Conservation (phyloP, 805 yeast species). For the Schizosaccharomyces lindneri region DNA sequence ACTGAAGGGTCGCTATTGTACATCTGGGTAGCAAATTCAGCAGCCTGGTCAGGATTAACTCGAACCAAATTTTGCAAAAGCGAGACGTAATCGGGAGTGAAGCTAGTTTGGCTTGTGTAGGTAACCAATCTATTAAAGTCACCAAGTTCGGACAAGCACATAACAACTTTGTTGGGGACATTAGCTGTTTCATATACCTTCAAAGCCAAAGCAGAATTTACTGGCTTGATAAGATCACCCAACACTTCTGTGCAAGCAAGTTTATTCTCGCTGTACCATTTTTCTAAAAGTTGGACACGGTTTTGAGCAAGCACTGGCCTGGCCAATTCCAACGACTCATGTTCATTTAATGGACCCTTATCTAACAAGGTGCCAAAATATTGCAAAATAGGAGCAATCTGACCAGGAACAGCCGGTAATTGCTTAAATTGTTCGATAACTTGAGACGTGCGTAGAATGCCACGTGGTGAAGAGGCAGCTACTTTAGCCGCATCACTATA, state of each 20-base stretch:
- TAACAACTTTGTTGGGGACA: slow-evolving; percentile 68
- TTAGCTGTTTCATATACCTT: slow-evolving; percentile 74
- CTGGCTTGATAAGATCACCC: slow-evolving; percentile 84
- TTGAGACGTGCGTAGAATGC: slow-evolving; percentile 62
- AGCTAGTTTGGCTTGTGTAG: slow-evolving; percentile 70
- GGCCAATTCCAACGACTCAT: slow-evolving; percentile 84
- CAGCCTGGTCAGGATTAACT: slow-evolving; percentile 90
- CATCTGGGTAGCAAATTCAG: slow-evolving; percentile 82
- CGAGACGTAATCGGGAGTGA: slow-evolving; percentile 71
- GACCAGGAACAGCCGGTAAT: slow-evolving; percentile 79
- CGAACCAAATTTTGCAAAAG: slow-evolving; percentile 76
- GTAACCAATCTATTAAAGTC: slow-evolving; percentile 91
- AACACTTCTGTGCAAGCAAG: slow-evolving; percentile 86
- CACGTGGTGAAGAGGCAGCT: slow-evolving; percentile 80
- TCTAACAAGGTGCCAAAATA: slow-evolving; percentile 80
- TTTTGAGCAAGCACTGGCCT: slow-evolving; percentile 89
- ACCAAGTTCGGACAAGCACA: slow-evolving; percentile 79
- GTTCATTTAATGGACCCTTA: slow-evolving; percentile 74
- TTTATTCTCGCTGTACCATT: slow-evolving; percentile 89
- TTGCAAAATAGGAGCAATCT: slow-evolving; percentile 78
- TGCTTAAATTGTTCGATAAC: slow-evolving; percentile 81
- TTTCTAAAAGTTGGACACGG: slow-evolving; percentile 77
- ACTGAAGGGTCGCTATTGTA: slow-evolving; percentile 36
- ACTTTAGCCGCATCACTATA: slow-evolving; percentile 83
- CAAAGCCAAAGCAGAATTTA: slow-evolving; percentile 62